phyloP scores from a whole-genome alignment of 306 rosid species.

The Medicago ruthenica region DNA sequence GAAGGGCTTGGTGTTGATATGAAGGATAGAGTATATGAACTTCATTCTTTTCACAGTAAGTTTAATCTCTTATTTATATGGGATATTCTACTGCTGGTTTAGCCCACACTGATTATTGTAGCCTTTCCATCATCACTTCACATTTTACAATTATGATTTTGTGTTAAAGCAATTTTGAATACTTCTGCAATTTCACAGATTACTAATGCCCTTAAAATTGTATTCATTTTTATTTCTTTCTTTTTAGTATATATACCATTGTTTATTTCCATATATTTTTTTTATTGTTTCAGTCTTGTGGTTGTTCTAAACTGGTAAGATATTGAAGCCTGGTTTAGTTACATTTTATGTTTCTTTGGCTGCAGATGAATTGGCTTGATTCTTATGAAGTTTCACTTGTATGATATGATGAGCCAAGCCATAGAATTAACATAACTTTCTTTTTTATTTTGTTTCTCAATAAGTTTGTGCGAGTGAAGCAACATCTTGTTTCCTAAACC shows the following conservation, averaged over 20 bases:
- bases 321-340: constrained; percentile 7
- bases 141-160: constrained; percentile 3
- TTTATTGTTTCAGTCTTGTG: not conserved
- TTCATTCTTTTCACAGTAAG: constrained; percentile 86
- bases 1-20: constrained; percentile 90
- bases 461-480: constrained; percentile 3
- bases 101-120: not conserved
- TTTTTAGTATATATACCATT: not conserved
- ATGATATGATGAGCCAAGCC: constrained; percentile 4
- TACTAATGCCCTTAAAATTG: not conserved
- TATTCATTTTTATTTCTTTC: constrained; percentile 1
- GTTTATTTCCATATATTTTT: not conserved
- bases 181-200: not conserved
- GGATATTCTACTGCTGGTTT: constrained; percentile 5
- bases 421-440: not conserved
- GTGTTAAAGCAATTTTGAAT: constrained; percentile 24
- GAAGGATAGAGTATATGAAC: constrained; percentile 75
- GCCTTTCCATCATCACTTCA: constrained; percentile 6
- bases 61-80: constrained; percentile 37
- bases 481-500: constrained; percentile 5
- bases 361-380: constrained; percentile 18
- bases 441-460: not conserved
- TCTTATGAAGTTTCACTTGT: constrained; percentile 24
- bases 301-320: constrained; percentile 7
- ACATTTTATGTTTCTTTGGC: constrained; percentile 16